phyloP scores from a whole-genome alignment of 805 yeast genomes.

The Monosporozyma unispora region DNA sequence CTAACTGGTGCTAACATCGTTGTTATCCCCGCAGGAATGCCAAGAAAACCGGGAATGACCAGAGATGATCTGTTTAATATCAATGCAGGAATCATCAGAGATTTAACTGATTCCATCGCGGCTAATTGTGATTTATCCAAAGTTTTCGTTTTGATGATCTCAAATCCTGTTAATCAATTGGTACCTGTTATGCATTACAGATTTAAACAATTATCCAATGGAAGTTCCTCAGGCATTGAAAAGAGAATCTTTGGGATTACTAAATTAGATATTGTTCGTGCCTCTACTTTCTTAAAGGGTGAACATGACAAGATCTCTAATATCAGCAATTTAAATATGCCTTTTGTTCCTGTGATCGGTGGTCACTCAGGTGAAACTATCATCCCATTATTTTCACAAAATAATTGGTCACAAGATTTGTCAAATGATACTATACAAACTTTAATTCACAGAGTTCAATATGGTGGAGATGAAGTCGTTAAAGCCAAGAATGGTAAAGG shows the following conservation, averaged over 20 bases:
- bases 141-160: conserved; percentile 73
- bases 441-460: conserved; percentile 82
- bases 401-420: conserved; percentile 14
- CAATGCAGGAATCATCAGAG: conserved; percentile 91
- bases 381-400: conserved; percentile 66
- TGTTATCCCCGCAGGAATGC: conserved; percentile 92
- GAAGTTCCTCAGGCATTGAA: conserved; percentile 48
- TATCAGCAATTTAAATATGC: conserved; percentile 33
- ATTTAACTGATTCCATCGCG: conserved; percentile 78
- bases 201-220: conserved; percentile 34
- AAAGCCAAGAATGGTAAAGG: conserved; percentile 92
- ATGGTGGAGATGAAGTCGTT: conserved; percentile 95
- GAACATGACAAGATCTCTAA: conserved; percentile 41
- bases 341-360: conserved; percentile 62
- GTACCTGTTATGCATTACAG: conserved; percentile 84
- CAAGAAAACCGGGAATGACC: conserved; percentile 98
- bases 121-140: conserved; percentile 47
- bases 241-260: conserved; percentile 79
- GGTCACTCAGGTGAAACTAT: conserved; percentile 96
- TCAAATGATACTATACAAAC: conserved; percentile 37
- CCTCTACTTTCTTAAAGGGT: conserved; percentile 66
- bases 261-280: conserved; percentile 74
- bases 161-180: conserved; percentile 91
- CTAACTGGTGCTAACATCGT: conserved; percentile 18
- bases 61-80: conserved; percentile 95